Evolutionary conservation across 257 asterid genomes (phyloP), one percentile per base, ranked within the genome.

Genomic region (Cordia subcordata): DNA sequence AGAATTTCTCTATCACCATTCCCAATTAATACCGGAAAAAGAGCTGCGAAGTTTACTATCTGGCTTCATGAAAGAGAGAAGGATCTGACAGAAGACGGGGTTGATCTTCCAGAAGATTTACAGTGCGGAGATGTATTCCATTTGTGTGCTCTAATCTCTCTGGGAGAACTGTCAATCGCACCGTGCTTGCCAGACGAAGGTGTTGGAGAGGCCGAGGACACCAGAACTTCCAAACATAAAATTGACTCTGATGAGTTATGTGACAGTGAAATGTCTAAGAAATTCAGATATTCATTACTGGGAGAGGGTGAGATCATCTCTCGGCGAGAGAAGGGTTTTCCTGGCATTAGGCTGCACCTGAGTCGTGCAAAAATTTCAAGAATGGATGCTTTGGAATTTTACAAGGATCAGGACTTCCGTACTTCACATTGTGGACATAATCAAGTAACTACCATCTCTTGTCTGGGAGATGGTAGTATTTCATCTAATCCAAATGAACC

Each of bases 311-410:
- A 92, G 74, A 45, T 85, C 60, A 78, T 66, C 60, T 76, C 88
- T 42, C 96, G 99, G 42, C 85, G 96, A 57, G 88, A 79, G 60
- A 92, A 92, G 74, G 99, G 99, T 53, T 92, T 92, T 68, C 96
- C 99, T 51, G 94, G 94, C 49, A 86, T 92, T 66, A 82, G 76
- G 75, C 62, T 92, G 55, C 71, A 67, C 73, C 72, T 92, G 82
- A 79, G 72, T 60, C 72, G 73, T 46, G 85, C 82, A 72, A 58
- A 71, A 57, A 53, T 85, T 69, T 63, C 95, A 53, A 88, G 77
- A 76, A 49, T 40, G 50, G 72, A 72, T 61, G 80, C 78, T 67
- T 66, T 84, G 54, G 88, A 84, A 59, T 72, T 76, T 37, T 78
- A 71, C 59, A 74, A 68, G 64, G 82, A 81, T 38, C 73, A 58